Conservation (phyloP, 306 rosid genomes). For the Parietaria judaica region DNA sequence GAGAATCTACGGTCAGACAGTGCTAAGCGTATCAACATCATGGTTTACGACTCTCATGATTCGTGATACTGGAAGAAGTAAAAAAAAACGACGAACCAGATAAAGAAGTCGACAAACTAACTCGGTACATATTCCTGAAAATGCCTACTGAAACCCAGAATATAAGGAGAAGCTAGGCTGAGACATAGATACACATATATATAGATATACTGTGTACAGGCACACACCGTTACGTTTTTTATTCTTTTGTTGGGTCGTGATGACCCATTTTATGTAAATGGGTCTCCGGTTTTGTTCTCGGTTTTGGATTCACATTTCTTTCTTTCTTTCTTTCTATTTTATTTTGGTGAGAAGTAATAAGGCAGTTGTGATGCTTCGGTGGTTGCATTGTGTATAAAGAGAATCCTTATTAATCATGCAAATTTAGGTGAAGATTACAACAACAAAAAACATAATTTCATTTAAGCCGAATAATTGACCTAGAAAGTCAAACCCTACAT, state of each 20-base stretch:
- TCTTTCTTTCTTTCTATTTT: too few relatives aligned
- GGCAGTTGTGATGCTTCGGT: background rate
- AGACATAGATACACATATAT: conserved; percentile 2
- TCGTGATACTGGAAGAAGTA: conserved; percentile 38
- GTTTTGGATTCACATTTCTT: too few relatives aligned
- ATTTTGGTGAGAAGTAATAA: background rate
- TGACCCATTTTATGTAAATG: conserved; percentile 44
- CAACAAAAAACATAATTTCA: background rate
- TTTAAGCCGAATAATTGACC: conserved; percentile 1
- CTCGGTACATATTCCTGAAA: conserved; percentile 15
- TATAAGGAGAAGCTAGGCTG: conserved; percentile 7
- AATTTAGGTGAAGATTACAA: too few relatives aligned
- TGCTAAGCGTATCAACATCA: conserved; percentile 60
- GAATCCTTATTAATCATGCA: too few relatives aligned
- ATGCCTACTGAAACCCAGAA: conserved; percentile 21
- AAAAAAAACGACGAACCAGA: conserved; percentile 26
- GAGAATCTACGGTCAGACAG: conserved; percentile 63
- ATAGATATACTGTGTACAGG: background rate
- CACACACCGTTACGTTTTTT: conserved; percentile 23
- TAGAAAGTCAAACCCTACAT: background rate
- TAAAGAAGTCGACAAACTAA: conserved; percentile 24
- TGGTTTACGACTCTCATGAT: conserved; percentile 68
- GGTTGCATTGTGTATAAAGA: too few relatives aligned
- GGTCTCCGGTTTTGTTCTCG: conserved; percentile 23
- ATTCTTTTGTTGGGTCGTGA: conserved; percentile 38